A percentile compares a stretch with the other conserved stretches of the same genome.
Evolutionary conservation across 1,284 basidiomycete species (phyloP).

Genomic region (Ceratobasidium sp.): DNA sequence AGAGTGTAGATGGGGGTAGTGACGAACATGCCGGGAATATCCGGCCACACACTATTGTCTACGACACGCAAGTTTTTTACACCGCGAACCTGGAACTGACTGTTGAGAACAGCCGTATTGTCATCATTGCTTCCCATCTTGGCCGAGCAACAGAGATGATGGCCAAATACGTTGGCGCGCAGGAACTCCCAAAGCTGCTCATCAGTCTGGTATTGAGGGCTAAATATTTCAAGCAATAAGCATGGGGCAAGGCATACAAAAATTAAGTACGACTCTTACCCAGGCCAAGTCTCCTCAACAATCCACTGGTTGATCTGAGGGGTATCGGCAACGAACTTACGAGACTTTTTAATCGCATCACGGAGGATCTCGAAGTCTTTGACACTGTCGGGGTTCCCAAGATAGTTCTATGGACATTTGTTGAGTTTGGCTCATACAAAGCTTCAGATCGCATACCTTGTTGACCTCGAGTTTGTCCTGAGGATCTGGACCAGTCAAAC

Average conservation of each 20-base stretch:
- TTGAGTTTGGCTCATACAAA: not conserved
- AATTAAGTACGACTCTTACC: not conserved
- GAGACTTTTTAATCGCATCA: conserved; percentile 39
- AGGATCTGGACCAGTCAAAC: conserved; percentile 33
- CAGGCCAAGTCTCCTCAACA: conserved; percentile 33
- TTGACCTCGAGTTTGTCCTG: conserved; percentile 13
- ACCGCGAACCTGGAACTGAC: conserved; percentile 37
- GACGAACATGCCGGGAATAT: conserved; percentile 40
- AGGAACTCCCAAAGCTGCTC: conserved; percentile 38
- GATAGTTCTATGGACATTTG: conserved; percentile 18
- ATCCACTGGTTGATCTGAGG: not conserved
- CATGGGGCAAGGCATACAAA: not conserved
- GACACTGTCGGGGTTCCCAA: not conserved
- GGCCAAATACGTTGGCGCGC: conserved; percentile 29
- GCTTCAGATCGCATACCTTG: conserved; percentile 15
- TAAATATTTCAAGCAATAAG: not conserved
- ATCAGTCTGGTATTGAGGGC: conserved; percentile 25
- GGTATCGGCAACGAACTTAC: conserved; percentile 4
- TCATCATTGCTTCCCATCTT: conserved; percentile 33
- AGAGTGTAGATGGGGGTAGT: conserved; percentile 37
- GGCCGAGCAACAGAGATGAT: conserved; percentile 38
- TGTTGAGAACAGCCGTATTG: conserved; percentile 29
- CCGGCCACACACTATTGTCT: conserved; percentile 33
- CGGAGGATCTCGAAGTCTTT: conserved; percentile 43
- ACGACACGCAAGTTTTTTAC: conserved; percentile 38